These are phyloP conservation scores for Epichloe amarillans DNA, from an alignment of 2,329 filamentous ascomycete genomes.

Conservation along the genomic window DNA sequence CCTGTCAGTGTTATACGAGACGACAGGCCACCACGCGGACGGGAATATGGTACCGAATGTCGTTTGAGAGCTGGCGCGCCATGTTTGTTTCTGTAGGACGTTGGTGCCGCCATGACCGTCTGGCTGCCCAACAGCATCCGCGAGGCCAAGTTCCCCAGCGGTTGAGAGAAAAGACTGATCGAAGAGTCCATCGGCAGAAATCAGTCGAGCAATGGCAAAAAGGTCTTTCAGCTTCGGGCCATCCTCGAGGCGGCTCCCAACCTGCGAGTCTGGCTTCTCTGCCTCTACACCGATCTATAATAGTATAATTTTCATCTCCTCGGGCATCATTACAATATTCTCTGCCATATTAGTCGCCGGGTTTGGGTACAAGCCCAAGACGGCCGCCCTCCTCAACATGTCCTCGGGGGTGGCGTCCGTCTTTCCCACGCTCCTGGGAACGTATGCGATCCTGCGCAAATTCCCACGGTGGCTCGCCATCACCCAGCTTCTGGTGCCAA, in stretches of 20 bases:
- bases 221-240: slow-evolving; percentile 25
- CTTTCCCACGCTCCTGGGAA: slow-evolving; percentile 11
- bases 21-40: slow-evolving; percentile 30
- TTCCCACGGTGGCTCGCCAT: slow-evolving; percentile 17
- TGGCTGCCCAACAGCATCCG: slow-evolving; percentile 27
- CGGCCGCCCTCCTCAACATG: slow-evolving; percentile 35
- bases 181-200: slow-evolving; percentile 45
- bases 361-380: slow-evolving; percentile 18
- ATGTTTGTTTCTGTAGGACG: slow-evolving; percentile 39
- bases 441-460: slow-evolving; percentile 13
- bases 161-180: slow-evolving; percentile 23
- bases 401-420: slow-evolving; percentile 12
- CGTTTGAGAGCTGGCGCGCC: slow-evolving; percentile 32
- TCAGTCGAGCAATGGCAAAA: slow-evolving; percentile 25
- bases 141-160: slow-evolving; percentile 11
- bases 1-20: slow-evolving; percentile 26
- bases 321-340: too few relatives aligned
- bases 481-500: slow-evolving; percentile 12
- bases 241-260: slow-evolving; percentile 28
- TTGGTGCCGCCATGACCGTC: slow-evolving; percentile 28
- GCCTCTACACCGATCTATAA: slow-evolving; percentile 12
- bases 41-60: slow-evolving; percentile 19
- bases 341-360: slow-evolving; percentile 19
- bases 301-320: slow-evolving; percentile 4
- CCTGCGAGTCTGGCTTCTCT: slow-evolving; percentile 28